These are phyloP conservation scores for Lentinula sp. DNA, from an alignment of 768 basidiomycete genomes.

Conservation along the genomic window DNA sequence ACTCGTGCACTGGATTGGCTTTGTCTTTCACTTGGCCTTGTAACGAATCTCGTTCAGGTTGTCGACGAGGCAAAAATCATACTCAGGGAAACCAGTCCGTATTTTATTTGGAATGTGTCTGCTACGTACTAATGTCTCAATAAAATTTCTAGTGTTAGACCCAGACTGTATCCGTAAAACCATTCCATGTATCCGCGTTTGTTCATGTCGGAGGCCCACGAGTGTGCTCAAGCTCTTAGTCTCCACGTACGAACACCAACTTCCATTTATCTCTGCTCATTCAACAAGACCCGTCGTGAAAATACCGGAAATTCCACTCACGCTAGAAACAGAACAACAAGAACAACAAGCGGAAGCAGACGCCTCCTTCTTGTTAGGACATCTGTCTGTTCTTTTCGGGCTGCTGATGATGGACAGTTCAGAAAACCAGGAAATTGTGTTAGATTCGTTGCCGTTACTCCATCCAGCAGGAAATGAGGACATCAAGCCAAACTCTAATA, in stretches of 20 bases:
- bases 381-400: conserved; percentile 71
- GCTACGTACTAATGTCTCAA: not conserved
- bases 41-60: conserved; percentile 71
- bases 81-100: conserved; percentile 46
- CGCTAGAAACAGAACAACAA: conserved; percentile 11
- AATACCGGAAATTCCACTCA: conserved; percentile 7
- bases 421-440: conserved; percentile 29
- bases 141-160: conserved; percentile 4
- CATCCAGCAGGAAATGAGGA: not conserved
- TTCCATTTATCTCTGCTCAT: not conserved
- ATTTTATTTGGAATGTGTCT: not conserved
- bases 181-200: conserved; percentile 1
- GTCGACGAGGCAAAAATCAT: conserved; percentile 39
- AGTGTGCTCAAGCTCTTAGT: conserved; percentile 7
- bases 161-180: not conserved
- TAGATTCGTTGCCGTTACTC: conserved; percentile 21
- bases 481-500: conserved; percentile 7
- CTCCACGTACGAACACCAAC: conserved; percentile 1
- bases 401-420: conserved; percentile 37
- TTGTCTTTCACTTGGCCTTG: conserved; percentile 68
- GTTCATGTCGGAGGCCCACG: not conserved
- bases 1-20: conserved; percentile 58
- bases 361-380: conserved; percentile 57
- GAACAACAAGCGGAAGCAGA: conserved; percentile 25
- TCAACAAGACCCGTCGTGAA: not conserved